Evolutionary conservation across 1,284 basidiomycete species (phyloP), one percentile per base, ranked within the genome.

Genomic region (Sporisorium scitamineum): DNA sequence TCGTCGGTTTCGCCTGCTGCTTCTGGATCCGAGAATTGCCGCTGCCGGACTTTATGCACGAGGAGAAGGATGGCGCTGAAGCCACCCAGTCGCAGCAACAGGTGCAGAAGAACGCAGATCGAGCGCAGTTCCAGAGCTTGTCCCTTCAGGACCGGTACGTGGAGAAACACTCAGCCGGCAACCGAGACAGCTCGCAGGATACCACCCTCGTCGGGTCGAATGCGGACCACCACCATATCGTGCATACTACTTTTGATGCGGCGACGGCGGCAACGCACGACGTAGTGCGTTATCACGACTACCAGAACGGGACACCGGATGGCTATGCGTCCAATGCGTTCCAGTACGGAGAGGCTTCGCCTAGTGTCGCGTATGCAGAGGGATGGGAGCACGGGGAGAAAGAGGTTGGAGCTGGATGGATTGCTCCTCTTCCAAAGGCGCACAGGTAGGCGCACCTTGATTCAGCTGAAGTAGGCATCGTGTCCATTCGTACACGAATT

Each of bases 11-110:
- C 24, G 44, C 74, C 0, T 63, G 62, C 31, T 70, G 60, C 41
- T 70, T 80, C 57, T 61, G 70, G 45, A 64, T 80, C 53, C 54
- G 79, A 29, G 77, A 80, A 26, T 27, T 80, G 20, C 77, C 79
- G 1, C 57, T 80, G 29, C 77, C 74, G 11, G 74, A 74, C 55
- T 79, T 74, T 14, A 74, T 75, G 26, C 52, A 67, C 0, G 61
- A 67, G 1, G 44, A 39, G 16, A 20, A 52, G 3, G 32, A 41
- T 0, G 22, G 51, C 16, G 34, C 47, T 1, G 32, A 54, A 24
- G 55, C 37, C n/a, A 37, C 42, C 13, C 18, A 47, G 26, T n/a
- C 20, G 37, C 39, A 27, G 8, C 57, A 52, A 6, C 67, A 51
- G 13, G 37, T 45, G 52, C 54, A 56, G 14, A 2, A 34, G 8